These are phyloP conservation scores for Debaryomyces tyrocola DNA, from an alignment of 805 yeast species.

Conservation along the genomic window DNA sequence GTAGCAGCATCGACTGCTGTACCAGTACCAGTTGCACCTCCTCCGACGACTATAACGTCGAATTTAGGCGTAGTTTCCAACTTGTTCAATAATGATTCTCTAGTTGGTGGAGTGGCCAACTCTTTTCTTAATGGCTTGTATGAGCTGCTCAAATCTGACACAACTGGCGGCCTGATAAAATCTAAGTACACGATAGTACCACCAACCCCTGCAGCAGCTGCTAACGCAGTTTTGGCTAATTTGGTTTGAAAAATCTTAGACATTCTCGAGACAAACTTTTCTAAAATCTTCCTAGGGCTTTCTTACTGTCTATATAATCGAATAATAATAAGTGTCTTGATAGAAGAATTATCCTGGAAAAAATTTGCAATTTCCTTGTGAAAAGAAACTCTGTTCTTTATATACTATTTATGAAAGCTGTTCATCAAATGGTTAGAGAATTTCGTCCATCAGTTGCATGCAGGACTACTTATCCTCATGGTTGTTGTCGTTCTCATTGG, in stretches of 20 bases:
- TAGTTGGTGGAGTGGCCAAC: conserved; percentile 52
- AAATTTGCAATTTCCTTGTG: background rate
- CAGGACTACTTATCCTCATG: background rate
- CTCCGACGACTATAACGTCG: conserved; percentile 88
- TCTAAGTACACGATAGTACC: conserved; percentile 41
- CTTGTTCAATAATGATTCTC: conserved; percentile 52
- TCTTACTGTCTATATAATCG: background rate
- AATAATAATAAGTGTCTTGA: background rate
- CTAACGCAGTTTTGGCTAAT: conserved; percentile 31
- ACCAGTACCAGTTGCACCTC: conserved; percentile 96
- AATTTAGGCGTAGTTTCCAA: conserved; percentile 49
- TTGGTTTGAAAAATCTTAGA: conserved; percentile 23
- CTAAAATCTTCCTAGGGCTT: too few relatives aligned
- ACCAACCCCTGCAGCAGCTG: conserved; percentile 34
- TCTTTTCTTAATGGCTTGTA: conserved; percentile 46
- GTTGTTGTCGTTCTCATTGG: background rate
- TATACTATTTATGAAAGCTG: background rate
- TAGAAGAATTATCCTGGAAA: background rate
- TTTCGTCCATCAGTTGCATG: background rate
- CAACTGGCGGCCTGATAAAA: conserved; percentile 35
- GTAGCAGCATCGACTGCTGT: conserved; percentile 88
- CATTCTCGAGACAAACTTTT: conserved; percentile 5
- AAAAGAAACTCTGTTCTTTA: background rate
- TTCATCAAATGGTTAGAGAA: background rate
- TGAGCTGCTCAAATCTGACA: conserved; percentile 23